Conservation (phyloP, 768 basidiomycete species). For the Xerocomellus amylosporus region DNA sequence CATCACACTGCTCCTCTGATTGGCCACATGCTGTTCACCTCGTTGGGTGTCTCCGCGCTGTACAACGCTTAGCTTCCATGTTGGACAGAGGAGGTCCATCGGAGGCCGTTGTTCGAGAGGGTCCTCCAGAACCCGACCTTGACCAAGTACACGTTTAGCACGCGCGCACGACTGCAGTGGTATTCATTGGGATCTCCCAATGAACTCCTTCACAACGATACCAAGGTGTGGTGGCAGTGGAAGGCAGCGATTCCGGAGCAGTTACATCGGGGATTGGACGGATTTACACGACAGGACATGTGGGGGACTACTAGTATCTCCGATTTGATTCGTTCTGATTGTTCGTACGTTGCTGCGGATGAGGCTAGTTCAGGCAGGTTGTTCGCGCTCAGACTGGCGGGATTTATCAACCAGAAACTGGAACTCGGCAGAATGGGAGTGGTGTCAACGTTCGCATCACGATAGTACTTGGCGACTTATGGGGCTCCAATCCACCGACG, state of each 20-base stretch:
- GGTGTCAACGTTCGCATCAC: too few relatives aligned
- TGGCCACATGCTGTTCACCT: neutral
- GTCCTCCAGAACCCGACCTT: neutral
- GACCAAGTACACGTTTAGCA: neutral
- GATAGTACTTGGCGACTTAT: too few relatives aligned
- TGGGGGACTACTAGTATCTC: constrained; percentile 5
- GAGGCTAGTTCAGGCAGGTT: too few relatives aligned
- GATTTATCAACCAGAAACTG: too few relatives aligned
- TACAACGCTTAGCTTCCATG: neutral
- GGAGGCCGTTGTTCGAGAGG: neutral
- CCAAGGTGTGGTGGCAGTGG: constrained; percentile 20
- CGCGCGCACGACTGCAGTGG: constrained; percentile 14
- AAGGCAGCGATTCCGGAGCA: constrained; percentile 7
- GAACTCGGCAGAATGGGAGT: too few relatives aligned
- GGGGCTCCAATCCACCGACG: too few relatives aligned
- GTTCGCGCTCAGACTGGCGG: too few relatives aligned
- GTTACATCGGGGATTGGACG: neutral
- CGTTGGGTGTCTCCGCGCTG: neutral
- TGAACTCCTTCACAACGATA: constrained; percentile 20
- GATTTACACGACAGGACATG: constrained; percentile 8
- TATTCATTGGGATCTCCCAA: constrained; percentile 14
- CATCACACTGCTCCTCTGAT: neutral
- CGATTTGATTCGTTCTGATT: neutral
- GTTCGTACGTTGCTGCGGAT: too few relatives aligned
- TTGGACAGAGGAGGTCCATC: neutral